A percentile compares a stretch with the other conserved stretches of the same genome.
Conservation (phyloP, 2,329 filamentous ascomycete species). For the Fusarium sp. region DNA sequence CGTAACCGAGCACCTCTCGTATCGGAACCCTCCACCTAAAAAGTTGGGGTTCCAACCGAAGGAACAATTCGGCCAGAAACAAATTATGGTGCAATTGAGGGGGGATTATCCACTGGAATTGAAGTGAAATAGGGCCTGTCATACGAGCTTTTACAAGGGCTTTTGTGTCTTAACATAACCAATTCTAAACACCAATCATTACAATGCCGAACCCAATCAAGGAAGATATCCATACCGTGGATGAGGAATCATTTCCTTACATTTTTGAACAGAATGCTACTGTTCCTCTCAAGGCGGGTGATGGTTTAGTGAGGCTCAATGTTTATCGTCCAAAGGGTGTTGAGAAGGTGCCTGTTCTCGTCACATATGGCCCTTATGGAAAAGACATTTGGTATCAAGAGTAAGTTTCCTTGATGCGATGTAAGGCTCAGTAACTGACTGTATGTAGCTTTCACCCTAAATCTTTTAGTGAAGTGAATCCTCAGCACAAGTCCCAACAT, state of each 20-base stretch:
- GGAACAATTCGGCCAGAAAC: background rate
- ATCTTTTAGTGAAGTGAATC: conserved; percentile 63
- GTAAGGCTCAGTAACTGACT: background rate
- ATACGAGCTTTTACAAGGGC: background rate
- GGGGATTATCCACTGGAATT: background rate
- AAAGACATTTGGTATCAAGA: conserved; percentile 76
- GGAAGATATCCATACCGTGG: conserved; percentile 46
- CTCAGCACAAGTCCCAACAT: conserved; percentile 64
- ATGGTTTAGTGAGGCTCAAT: conserved; percentile 11
- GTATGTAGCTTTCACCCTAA: conserved; percentile 52
- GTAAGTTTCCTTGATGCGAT: too few species aligned
- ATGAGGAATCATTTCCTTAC: conserved; percentile 39
- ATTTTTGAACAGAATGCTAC: conserved; percentile 35
- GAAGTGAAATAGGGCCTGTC: conserved; percentile 9
- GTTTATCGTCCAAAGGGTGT: conserved; percentile 24
- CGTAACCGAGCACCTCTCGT: conserved; percentile 2
- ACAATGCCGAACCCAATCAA: conserved; percentile 49
- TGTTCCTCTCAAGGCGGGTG: conserved; percentile 8
- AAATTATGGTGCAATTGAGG: conserved; percentile 6
- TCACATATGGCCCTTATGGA: conserved; percentile 80
- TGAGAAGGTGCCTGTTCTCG: conserved; percentile 65
- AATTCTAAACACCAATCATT: background rate
- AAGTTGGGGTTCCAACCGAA: conserved; percentile 4
- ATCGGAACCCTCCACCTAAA: conserved; percentile 33
- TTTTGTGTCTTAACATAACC: background rate